Evolutionary conservation across 2,329 filamentous ascomycete genomes (phyloP), one percentile per base, ranked within the genome.

Genomic region (Pseudocercospora musae): DNA sequence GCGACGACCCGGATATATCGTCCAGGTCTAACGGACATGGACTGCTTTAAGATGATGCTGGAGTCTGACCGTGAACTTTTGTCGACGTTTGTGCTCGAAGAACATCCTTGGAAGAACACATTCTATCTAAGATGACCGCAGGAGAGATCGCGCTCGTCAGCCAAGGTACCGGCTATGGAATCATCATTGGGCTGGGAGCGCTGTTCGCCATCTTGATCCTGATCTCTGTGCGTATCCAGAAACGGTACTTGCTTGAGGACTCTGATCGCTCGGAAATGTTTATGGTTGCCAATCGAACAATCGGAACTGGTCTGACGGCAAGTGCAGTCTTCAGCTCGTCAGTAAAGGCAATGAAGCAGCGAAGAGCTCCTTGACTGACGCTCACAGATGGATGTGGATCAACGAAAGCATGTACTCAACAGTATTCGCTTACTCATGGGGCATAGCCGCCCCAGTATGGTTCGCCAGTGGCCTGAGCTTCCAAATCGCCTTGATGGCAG

Each of bases 401-500:
- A 80, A 78, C 52, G 78, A 78, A 62, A 79, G 73, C 27, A 76
- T 79, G 21, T 73, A 78, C 53, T 72, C 71, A 0, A 71, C 75
- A 1, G 74, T 72, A 21, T 75, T 75, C 60, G 73, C 72, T 21
- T 76, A 77, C 62, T 69, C 66, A 59, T 72, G 67, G 67, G 67
- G 63, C 15, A 61, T 71, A 7, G 71, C 64, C 10, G 62, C 64
- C 55, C 70, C 66, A n/a, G 62, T 70, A 59, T 77, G 74, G 74
- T 78, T 72, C 71, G 75, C 70, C 1, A 69, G 64, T 53, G 78
- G 77, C 9, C 74, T 78, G 10, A 79, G 73, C 42, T 82, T 81
- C 56, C 78, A 82, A 68, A 81, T 83, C 58, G 80, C 80, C 4
- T 70, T 82, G 27, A 82, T 83, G 78, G 80, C 80, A 2, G 76